Base-by-base conservation (phyloP, 768 basidiomycete genomes). In the Phanerodontia chrysosporium region DNA sequence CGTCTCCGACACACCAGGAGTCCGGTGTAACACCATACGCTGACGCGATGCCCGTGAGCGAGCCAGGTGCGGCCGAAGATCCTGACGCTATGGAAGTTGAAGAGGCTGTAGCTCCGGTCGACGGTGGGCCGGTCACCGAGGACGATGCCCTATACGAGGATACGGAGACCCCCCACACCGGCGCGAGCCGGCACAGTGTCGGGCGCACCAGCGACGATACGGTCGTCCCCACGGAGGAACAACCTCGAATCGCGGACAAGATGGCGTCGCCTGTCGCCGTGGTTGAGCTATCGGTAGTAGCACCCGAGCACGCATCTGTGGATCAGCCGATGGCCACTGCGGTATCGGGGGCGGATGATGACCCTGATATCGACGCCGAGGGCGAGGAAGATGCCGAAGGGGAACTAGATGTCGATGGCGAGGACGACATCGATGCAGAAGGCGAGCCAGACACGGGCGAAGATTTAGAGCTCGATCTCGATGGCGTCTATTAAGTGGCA, bases 131-230 rank as follows among this genome's bases (percentile, higher is more conserved):
- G 6, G 21, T 21, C 49, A 18, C 58, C 21, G 69, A 72, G 22
- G 76, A 74, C 51, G 73, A 48, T 78, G 45, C 81, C 81, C 66
- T 13, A n/a, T 77, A 76, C n/a, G 84, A 85, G 66, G 83, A 83
- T 58, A 62, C 72, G 55, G 80, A 74, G 29, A 84, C 83, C 29
- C 81, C 83, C 1, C 68, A 79, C 46, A 83, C 76, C 29, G 76
- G 67, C 22, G 63, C 73, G 51, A 81, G 80, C 62, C 75, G 75
- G 59, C 81, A 80, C 65, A 85, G 84, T 62, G 74, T 61, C 32
- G 60, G 77, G 58, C 80, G 81, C 29, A 42, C 39, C 10, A 84
- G 80, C 65, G 86, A 86, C 60, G 82, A 81, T 55, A 85, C 81
- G 9, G 74, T 84, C 44, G 75, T 76, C 48, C 76, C 72, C 16